A percentile compares a stretch with the other conserved stretches of the same genome.
phyloP scores from a whole-genome alignment of 2,329 filamentous ascomycete species.

The Colletotrichum cereale region DNA sequence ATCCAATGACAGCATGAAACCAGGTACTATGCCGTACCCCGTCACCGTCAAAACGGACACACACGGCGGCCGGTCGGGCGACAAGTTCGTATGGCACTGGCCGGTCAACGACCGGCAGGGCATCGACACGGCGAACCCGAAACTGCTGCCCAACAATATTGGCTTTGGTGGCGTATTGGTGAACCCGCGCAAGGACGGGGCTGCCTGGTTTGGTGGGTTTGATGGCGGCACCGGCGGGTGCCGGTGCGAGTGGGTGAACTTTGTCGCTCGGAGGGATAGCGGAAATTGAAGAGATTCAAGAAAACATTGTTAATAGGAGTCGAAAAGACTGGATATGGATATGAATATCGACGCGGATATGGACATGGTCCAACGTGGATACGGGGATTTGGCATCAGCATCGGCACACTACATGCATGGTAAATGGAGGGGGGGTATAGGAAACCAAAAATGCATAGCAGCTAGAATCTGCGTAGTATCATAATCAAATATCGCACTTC shows the following conservation, averaged over 20 bases:
- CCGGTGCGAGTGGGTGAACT: slow-evolving; percentile 72
- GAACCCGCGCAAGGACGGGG: slow-evolving; percentile 60
- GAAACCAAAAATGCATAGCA: slow-evolving; percentile 21
- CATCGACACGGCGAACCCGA: slow-evolving; percentile 58
- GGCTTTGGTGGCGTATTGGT: slow-evolving; percentile 64
- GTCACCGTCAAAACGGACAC: slow-evolving; percentile 72
- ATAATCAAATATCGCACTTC: slow-evolving; percentile 2
- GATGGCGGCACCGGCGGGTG: slow-evolving; percentile 75
- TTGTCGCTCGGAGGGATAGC: slow-evolving; percentile 44
- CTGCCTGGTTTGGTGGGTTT: slow-evolving; percentile 67
- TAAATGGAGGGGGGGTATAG: neutral
- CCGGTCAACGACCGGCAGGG: slow-evolving; percentile 60
- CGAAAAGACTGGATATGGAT: neutral
- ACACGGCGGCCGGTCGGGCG: slow-evolving; percentile 67
- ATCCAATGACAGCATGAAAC: slow-evolving; percentile 49
- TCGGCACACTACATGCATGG: slow-evolving; percentile 8
- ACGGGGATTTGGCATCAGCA: slow-evolving; percentile 1
- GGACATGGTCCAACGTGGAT: slow-evolving; percentile 22
- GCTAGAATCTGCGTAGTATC: slow-evolving; percentile 17
- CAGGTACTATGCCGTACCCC: slow-evolving; percentile 74
- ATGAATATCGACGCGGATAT: slow-evolving; percentile 4
- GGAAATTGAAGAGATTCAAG: neutral
- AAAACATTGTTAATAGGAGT: neutral
- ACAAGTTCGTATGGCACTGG: slow-evolving; percentile 69
- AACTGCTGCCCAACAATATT: slow-evolving; percentile 63